Evolutionary conservation across 2,329 filamentous ascomycete genomes (phyloP), one percentile per base, ranked within the genome.

Genomic region (Botrytis sinoallii): DNA sequence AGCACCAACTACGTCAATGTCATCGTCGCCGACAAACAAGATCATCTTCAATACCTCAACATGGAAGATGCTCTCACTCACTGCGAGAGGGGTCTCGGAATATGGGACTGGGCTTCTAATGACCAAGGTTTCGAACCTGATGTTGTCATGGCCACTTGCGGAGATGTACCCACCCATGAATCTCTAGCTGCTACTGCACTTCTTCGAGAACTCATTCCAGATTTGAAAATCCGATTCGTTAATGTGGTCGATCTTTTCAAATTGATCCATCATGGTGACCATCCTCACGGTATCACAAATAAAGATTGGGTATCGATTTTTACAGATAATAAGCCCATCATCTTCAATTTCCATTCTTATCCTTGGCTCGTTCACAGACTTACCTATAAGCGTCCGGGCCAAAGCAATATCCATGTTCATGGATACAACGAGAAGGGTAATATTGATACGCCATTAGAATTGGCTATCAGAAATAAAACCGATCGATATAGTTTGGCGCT

Each of bases 321-420:
- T 85, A 94, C 92, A 0, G 85, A 86, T 25, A 85, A 93, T 84
- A 90, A 86, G 77, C 92, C 92, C 35, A 85, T 93, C 80, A 89
- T 94, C 80, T 94, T 95, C 86, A 94, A 94, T 84, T 95, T 94
- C 88, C 92, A 95, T 84, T 91, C 89, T 46, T 94, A 95, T 83
- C 92, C 92, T 14, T 94, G 91, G 91, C 85, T 95, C 79, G 88
- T 95, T 70, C 92, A 94, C 84, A 87, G 92, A 69, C 83, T 95
- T 77, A 92, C 91, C 0, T 94, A 94, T 84, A 91, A 92, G 84
- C 89, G 92, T 1, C 90, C 89, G 2, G 92, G 91, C 8, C 88
- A 87, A 81, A 81, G 85, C 64, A 90, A 92, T 82, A 82, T 94
- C 75, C 89, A 93, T 78, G 92, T 95, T n/a, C 86, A 90, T 46